Evolutionary conservation across 2,329 filamentous ascomycete genomes (phyloP), one percentile per base, ranked within the genome.

Genomic region (Xylaria digitata): DNA sequence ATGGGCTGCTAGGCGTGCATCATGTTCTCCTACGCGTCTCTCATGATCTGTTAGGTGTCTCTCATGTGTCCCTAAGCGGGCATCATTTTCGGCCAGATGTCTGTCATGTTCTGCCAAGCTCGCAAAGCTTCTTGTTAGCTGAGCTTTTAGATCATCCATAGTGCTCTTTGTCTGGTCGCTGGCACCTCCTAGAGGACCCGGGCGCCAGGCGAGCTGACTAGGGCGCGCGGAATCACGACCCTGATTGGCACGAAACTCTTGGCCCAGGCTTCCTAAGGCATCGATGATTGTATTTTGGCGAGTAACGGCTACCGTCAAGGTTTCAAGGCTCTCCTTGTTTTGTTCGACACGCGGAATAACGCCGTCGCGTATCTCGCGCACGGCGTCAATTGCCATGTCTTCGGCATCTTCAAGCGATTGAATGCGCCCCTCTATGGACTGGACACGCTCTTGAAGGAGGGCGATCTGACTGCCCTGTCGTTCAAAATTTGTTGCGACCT

Each of bases 361-460:
- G 8, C 26, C 40, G 21, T 71, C 65, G 23, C 67, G 65, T 54
- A 71, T 71, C 42, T 71, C 61, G 19, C 69, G 67, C 53, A 71
- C 69, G 4, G 69, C 69, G 45, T 71, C 67, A 57, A 68, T 71
- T 13, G 70, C 68, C 65, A 66, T 69, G 23, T 70, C 66, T 54
- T 70, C 68, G 26, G 68, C 68, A 11, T 70, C 66, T 43, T 70
- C 68, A 19, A 70, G 61, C 6, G 68, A 70, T 52, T 61, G 63
- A 11, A 70, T 17, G 57, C 66, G 66, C 42, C 58, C 61, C 49
- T 70, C 68, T 19, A 70, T 53, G 37, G 61, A n/a, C 50, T 70
- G 63, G 9, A 64, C 48, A 30, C 66, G 66, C 45, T 60, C 57
- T 17, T 67, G 66, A 1, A 70, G 57, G 23, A 37, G n/a, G 30